phyloP scores from a whole-genome alignment of 495 filamentous ascomycete genomes.

The Aspergillus wentii region DNA sequence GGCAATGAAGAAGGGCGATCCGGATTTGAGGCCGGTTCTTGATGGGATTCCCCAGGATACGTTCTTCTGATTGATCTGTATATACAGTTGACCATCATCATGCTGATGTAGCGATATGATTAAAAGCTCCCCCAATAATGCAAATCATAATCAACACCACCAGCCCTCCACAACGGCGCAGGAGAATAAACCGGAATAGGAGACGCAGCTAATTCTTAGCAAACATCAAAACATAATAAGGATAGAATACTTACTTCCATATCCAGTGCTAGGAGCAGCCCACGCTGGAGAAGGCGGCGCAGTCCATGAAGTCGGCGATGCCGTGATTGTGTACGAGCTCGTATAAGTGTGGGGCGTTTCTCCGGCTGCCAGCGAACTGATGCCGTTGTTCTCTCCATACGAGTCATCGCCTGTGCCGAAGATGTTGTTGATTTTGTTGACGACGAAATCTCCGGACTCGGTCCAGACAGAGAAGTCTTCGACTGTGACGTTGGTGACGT shows the following conservation, averaged over 20 bases:
- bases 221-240: background rate
- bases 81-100: no score
- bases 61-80: no score
- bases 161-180: conserved; percentile 19
- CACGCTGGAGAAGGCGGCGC: conserved; percentile 18
- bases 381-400: conserved; percentile 19
- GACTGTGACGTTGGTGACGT: conserved; percentile 35
- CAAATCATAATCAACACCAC: conserved; percentile 21
- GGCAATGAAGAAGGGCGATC: conserved; percentile 44
- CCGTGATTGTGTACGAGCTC: conserved; percentile 22
- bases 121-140: conserved; percentile 25
- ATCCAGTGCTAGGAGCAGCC: conserved; percentile 22
- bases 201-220: conserved; percentile 15
- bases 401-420: conserved; percentile 39
- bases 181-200: conserved; percentile 24
- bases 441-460: conserved; percentile 30
- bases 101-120: no score
- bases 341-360: conserved; percentile 17
- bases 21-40: conserved; percentile 25
- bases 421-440: conserved; percentile 40
- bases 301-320: conserved; percentile 19
- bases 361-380: conserved; percentile 5
- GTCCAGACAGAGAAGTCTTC: conserved; percentile 50
- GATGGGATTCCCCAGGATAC: no score
- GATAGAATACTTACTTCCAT: conserved; percentile 18